Conservation (phyloP, 1,284 basidiomycete species). For the Trametes sp. region DNA sequence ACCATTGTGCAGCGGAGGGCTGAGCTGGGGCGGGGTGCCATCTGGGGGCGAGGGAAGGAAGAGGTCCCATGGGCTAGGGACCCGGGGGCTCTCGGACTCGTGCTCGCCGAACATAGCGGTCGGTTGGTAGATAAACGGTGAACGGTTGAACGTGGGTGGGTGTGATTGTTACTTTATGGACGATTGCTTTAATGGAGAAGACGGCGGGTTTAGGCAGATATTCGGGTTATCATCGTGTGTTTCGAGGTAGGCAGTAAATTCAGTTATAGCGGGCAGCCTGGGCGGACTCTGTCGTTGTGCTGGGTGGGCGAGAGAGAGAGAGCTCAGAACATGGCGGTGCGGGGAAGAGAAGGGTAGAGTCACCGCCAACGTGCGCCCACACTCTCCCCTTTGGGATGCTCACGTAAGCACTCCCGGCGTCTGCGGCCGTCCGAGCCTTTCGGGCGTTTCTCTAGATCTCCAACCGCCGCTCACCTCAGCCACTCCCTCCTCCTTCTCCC, state of each 20-base stretch:
- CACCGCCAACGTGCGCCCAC: slow-evolving; percentile 5
- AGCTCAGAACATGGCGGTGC: slow-evolving; percentile 15
- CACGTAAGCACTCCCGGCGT: slow-evolving; percentile 7
- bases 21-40: slow-evolving; percentile 39
- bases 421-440: neutral
- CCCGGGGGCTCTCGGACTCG: slow-evolving; percentile 77
- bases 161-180: slow-evolving; percentile 25
- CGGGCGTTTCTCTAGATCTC: neutral
- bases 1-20: slow-evolving; percentile 34
- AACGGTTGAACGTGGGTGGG: neutral
- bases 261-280: slow-evolving; percentile 18
- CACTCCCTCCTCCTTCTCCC: slow-evolving; percentile 1
- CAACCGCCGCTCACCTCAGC: slow-evolving; percentile 5
- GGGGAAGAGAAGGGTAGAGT: slow-evolving; percentile 7
- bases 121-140: neutral
- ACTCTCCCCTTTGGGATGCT: neutral
- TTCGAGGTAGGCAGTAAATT: slow-evolving; percentile 16
- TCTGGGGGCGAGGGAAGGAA: slow-evolving; percentile 63
- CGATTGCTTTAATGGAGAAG: slow-evolving; percentile 14
- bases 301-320: neutral
- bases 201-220: slow-evolving; percentile 47
- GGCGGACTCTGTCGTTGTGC: slow-evolving; percentile 1
- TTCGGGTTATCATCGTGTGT: slow-evolving; percentile 68
- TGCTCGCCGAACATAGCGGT: slow-evolving; percentile 77
- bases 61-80: slow-evolving; percentile 82